These are phyloP conservation scores for Syzygium aromaticum DNA, from an alignment of 345 rosid species.

Conservation along the genomic window DNA sequence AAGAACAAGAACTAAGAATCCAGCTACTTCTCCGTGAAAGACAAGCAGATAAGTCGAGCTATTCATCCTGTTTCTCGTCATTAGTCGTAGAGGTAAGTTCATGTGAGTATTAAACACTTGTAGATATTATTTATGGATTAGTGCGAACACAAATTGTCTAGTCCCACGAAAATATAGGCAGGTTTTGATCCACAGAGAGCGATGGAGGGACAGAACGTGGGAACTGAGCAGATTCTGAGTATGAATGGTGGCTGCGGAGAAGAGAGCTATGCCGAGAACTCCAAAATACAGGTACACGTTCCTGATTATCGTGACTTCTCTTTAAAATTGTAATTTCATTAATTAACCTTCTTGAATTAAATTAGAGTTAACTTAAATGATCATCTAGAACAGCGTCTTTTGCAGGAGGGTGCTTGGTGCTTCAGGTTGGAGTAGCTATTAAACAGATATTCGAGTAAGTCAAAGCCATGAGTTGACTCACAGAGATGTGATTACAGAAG, in stretches of 20 bases:
- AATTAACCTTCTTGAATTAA: too few relatives aligned
- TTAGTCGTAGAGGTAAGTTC: background rate
- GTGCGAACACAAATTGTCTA: background rate
- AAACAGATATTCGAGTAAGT: background rate
- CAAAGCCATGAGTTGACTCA: background rate
- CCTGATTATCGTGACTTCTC: background rate
- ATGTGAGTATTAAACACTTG: background rate
- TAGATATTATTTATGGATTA: background rate
- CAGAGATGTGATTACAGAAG: background rate
- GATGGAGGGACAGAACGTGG: background rate
- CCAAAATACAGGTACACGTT: slow-evolving; percentile 10
- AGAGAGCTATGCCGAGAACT: slow-evolving; percentile 28
- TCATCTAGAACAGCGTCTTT: background rate
- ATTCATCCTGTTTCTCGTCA: background rate
- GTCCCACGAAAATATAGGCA: background rate
- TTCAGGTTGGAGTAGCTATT: background rate
- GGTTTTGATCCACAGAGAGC: background rate
- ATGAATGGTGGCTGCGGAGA: slow-evolving; percentile 29
- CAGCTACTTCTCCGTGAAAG: background rate
- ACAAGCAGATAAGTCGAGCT: background rate
- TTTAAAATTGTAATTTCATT: background rate
- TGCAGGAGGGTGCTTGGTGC: background rate
- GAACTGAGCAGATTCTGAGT: slow-evolving; percentile 2
- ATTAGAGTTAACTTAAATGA: background rate
- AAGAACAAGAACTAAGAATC: background rate